phyloP scores from a whole-genome alignment of 257 asterid species.

The Solanum medicagineum region DNA sequence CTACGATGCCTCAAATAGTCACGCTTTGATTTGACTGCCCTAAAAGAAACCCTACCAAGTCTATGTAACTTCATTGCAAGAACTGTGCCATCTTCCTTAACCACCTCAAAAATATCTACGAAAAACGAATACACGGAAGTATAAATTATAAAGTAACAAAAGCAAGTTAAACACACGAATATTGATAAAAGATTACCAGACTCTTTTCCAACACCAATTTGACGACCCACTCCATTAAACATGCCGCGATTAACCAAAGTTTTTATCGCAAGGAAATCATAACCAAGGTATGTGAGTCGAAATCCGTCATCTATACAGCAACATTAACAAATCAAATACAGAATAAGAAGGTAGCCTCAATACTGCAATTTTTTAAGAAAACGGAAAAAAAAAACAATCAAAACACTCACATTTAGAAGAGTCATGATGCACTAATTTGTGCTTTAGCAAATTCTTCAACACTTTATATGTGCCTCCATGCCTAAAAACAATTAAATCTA shows the following conservation, averaged over 20 bases:
- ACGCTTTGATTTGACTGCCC: slow-evolving; percentile 97
- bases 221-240: slow-evolving; percentile 86
- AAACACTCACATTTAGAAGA: slow-evolving; percentile 71
- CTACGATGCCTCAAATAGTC: slow-evolving; percentile 95
- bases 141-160: not conserved
- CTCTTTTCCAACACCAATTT: slow-evolving; percentile 94
- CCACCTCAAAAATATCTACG: slow-evolving; percentile 92
- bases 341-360: not conserved
- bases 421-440: slow-evolving; percentile 94
- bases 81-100: slow-evolving; percentile 84
- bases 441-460: slow-evolving; percentile 86
- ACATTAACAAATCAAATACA: not conserved
- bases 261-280: slow-evolving; percentile 94
- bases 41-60: slow-evolving; percentile 87
- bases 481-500: slow-evolving; percentile 27
- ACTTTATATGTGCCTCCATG: slow-evolving; percentile 98
- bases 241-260: slow-evolving; percentile 93
- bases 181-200: slow-evolving; percentile 47
- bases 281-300: slow-evolving; percentile 92
- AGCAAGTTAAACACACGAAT: not conserved
- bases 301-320: slow-evolving; percentile 79
- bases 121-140: not conserved
- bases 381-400: not conserved
- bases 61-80: slow-evolving; percentile 97
- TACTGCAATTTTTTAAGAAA: not conserved